Evolutionary conservation across 495 filamentous ascomycete genomes (phyloP).

Genomic region (Melanomma pulvis-pyrius): DNA sequence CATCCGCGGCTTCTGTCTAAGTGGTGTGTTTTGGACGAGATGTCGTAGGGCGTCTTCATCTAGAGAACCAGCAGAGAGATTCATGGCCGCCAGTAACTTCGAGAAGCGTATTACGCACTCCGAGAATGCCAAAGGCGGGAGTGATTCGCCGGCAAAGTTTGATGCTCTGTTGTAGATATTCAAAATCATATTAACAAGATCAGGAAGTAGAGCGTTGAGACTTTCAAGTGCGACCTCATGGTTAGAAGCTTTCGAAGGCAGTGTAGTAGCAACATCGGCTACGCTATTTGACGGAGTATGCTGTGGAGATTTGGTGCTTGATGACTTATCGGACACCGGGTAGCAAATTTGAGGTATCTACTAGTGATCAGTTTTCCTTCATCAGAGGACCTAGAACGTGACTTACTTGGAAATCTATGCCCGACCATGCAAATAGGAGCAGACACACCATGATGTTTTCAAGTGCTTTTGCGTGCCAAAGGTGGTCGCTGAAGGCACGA

Average conservation of each 20-base stretch:
- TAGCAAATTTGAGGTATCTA: slow-evolving; percentile 67
- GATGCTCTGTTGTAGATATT: slow-evolving; percentile 77
- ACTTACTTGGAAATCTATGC: slow-evolving; percentile 80
- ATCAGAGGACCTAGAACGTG: slow-evolving; percentile 8
- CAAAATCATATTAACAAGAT: slow-evolving; percentile 79
- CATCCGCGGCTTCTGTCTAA: slow-evolving; percentile 29
- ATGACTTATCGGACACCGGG: slow-evolving; percentile 57
- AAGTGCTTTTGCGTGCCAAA: slow-evolving; percentile 96
- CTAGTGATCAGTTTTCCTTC: slow-evolving; percentile 9
- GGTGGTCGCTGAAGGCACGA: slow-evolving; percentile 80
- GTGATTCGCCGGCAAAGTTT: slow-evolving; percentile 74
- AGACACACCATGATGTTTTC: slow-evolving; percentile 83
- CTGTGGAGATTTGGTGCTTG: slow-evolving; percentile 34
- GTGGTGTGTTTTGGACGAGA: slow-evolving; percentile 36
- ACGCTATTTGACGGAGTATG: slow-evolving; percentile 46
- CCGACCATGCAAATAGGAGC: slow-evolving; percentile 81
- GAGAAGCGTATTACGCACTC: slow-evolving; percentile 81
- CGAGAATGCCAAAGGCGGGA: slow-evolving; percentile 78
- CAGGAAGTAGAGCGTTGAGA: slow-evolving; percentile 65
- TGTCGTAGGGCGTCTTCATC: slow-evolving; percentile 65
- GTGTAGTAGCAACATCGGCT: slow-evolving; percentile 51
- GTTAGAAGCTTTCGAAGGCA: slow-evolving; percentile 50
- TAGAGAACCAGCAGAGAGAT: slow-evolving; percentile 68
- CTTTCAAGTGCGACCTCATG: slow-evolving; percentile 63
- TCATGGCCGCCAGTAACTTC: slow-evolving; percentile 70